Conservation (phyloP, 1,139 yeast genomes). For the Protomyces gravidus region DNA sequence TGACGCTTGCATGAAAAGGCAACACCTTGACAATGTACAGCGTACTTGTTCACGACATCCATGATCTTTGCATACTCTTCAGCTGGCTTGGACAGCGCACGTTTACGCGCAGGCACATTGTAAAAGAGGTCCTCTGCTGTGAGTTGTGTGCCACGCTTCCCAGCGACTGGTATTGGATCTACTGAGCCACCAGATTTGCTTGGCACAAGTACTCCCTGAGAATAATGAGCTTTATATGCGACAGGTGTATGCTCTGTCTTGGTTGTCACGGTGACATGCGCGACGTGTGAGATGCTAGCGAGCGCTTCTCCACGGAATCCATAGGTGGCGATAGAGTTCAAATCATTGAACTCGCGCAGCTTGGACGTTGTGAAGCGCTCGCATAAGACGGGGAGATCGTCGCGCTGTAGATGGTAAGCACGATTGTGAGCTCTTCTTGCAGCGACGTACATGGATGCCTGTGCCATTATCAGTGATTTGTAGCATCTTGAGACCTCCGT, state of each 20-base stretch:
- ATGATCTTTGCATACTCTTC: slow-evolving; percentile 75
- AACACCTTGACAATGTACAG: slow-evolving; percentile 64
- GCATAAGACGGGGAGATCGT: slow-evolving; percentile 59
- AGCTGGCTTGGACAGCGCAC: slow-evolving; percentile 59
- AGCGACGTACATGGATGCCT: slow-evolving; percentile 50
- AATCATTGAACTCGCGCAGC: slow-evolving; percentile 50
- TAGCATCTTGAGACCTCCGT: slow-evolving; percentile 59
- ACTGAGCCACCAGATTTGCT: slow-evolving; percentile 40
- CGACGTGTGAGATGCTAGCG: slow-evolving; percentile 61
- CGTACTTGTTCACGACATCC: slow-evolving; percentile 80
- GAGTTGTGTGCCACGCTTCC: slow-evolving; percentile 80
- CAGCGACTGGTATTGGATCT: slow-evolving; percentile 75
- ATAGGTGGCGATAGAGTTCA: slow-evolving; percentile 52
- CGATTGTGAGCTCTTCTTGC: neutral
- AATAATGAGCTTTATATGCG: slow-evolving; percentile 53
- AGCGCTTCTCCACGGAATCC: slow-evolving; percentile 85
- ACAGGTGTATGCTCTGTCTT: slow-evolving; percentile 57
- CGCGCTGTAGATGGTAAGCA: slow-evolving; percentile 43
- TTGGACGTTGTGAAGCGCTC: slow-evolving; percentile 73
- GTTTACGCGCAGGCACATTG: slow-evolving; percentile 74
- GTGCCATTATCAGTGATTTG: slow-evolving; percentile 71
- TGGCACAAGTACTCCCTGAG: slow-evolving; percentile 35
- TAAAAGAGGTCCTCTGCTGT: slow-evolving; percentile 75
- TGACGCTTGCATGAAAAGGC: slow-evolving; percentile 73
- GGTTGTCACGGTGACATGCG: slow-evolving; percentile 68